Base-by-base conservation (phyloP, 1,284 basidiomycete species). In the Meira nashicola region DNA sequence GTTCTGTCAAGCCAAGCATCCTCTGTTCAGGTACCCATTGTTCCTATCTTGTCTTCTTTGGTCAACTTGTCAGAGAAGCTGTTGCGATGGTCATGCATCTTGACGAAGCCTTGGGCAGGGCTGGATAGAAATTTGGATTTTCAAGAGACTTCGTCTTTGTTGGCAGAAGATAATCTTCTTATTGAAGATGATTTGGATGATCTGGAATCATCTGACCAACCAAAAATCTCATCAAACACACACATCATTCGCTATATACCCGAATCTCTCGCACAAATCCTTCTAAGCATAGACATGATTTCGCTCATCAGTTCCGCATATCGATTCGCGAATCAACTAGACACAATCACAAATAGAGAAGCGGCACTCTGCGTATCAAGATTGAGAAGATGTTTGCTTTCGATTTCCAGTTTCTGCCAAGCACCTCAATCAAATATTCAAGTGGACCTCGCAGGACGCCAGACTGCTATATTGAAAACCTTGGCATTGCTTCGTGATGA, bases 21-120 rank as follows among this genome's bases (percentile, higher is more conserved):
- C n/a, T 2, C 39, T 25, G 19, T 12, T 39, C 25, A 7, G 17
- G 33, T 50, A 1, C 59, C 66, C 41, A 67, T 72, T 58, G 59
- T 60, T 21, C 17, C 46, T 21, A 61, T 66, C 39, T 60, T 67
- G 49, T 62, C 62, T 15, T 62, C 68, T 0, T 49, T 68, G 19
- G 58, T 33, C 28, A 33, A 33, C 28, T 33, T 33, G 8, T 33
- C 63, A 11, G 70, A 71, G 19, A 66, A 64, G 41, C 59, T 73
- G 15, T 58, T 73, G 4, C 62, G 62, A 23, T 73, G 70, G 70
- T 61, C 62, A 15, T 73, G 68, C 41, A 58, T 69, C 23, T 60
- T 65, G 39, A 58, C 62, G 39, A 62, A 66, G n/a, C 65, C 66
- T 15, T 68, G 64, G 52, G 58, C 62, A 19, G 19, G 37, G 15